Evolutionary conservation across 495 filamentous ascomycete genomes (phyloP).

Genomic region (Rostrohypoxylon terebratum): DNA sequence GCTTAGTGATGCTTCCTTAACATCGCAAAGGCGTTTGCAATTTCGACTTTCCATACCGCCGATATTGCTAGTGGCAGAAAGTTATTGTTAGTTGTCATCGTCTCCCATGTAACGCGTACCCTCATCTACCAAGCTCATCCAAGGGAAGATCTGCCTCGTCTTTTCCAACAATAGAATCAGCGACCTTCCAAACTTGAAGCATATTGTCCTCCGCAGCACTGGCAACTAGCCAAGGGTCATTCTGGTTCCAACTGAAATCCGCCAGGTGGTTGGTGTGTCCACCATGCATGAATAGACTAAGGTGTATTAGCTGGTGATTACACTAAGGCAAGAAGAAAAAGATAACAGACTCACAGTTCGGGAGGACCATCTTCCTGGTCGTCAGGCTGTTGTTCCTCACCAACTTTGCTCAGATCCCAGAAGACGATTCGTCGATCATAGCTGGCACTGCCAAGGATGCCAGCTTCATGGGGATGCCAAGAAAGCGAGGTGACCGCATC

Average conservation of each 20-base stretch:
- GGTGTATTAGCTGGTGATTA: constrained; percentile 39
- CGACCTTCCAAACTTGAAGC: constrained; percentile 96
- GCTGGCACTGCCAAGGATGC: constrained; percentile 88
- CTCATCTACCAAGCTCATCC: constrained; percentile 75
- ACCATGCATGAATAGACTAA: constrained; percentile 95
- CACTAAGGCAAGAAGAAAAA: constrained; percentile 38
- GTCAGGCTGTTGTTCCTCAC: constrained; percentile 93
- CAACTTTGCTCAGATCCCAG: constrained; percentile 92
- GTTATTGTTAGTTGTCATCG: neutral
- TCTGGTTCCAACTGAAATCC: constrained; percentile 97
- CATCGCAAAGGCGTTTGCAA: neutral
- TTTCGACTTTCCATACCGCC: constrained; percentile 10
- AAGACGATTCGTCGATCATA: constrained; percentile 94
- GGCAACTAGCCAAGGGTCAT: constrained; percentile 94
- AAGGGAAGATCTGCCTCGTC: constrained; percentile 81
- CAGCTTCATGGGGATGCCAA: constrained; percentile 92
- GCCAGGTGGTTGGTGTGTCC: constrained; percentile 96
- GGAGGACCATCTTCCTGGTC: constrained; percentile 97
- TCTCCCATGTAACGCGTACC: neutral
- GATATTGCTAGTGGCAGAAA: constrained; percentile 15
- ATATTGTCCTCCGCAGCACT: constrained; percentile 97
- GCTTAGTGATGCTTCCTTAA: neutral
- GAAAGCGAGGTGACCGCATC: constrained; percentile 90
- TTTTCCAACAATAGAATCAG: constrained; percentile 86
- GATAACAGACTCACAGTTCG: constrained; percentile 76